These are phyloP conservation scores for Cordyceps cateniannulata DNA, from an alignment of 2,329 filamentous ascomycete genomes.

Conservation along the genomic window DNA sequence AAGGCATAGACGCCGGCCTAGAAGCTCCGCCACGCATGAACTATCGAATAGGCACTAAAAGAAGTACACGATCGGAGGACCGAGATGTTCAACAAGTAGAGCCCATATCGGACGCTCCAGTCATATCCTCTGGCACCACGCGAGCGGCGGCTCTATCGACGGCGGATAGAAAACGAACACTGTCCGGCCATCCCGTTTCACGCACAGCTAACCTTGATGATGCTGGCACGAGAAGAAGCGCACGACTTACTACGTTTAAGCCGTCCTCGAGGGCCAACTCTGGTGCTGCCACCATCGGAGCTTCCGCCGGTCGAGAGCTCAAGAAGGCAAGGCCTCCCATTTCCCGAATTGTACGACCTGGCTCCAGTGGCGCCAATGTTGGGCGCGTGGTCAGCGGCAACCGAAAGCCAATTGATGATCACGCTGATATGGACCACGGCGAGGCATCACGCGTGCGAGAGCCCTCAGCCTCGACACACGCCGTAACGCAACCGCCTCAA, in stretches of 20 bases:
- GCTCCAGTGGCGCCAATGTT: conserved; percentile 62
- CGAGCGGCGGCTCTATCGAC: conserved; percentile 34
- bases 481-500: conserved; percentile 29
- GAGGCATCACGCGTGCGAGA: conserved; percentile 48
- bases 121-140: conserved; percentile 29
- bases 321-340: conserved; percentile 77
- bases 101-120: conserved; percentile 33
- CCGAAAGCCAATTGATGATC: conserved; percentile 65
- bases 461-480: conserved; percentile 31
- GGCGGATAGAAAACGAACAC: conserved; percentile 75
- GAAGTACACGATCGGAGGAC: conserved; percentile 31
- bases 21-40: conserved; percentile 62
- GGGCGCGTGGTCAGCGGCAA: conserved; percentile 88
- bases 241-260: conserved; percentile 63
- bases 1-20: conserved; percentile 42
- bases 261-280: conserved; percentile 61
- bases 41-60: conserved; percentile 44
- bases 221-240: conserved; percentile 58
- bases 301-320: conserved; percentile 60
- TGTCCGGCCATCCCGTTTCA: conserved; percentile 73
- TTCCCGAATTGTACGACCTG: conserved; percentile 58
- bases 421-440: conserved; percentile 62
- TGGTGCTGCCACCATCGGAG: conserved; percentile 48
- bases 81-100: conserved; percentile 32
- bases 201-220: conserved; percentile 50